phyloP scores from a whole-genome alignment of 2,329 filamentous ascomycete genomes.

The Allantophomopsis lycopodina region DNA sequence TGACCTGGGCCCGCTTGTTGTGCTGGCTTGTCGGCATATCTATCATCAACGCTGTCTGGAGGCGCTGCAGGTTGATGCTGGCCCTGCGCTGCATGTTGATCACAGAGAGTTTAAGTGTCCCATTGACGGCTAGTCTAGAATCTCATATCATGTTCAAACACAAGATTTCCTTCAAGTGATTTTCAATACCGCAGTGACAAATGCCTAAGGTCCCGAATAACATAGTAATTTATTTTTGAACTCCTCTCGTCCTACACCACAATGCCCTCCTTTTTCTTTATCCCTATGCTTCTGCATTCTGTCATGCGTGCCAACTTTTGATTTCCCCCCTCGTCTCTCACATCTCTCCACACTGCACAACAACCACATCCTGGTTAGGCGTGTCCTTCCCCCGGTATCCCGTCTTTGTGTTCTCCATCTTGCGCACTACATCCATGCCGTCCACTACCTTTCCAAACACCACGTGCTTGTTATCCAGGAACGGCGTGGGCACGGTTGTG shows the following conservation, averaged over 20 bases:
- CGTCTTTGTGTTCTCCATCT: conserved; percentile 85
- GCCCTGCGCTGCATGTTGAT: conserved; percentile 26
- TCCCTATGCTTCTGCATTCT: too few species aligned
- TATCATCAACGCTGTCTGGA: conserved; percentile 60
- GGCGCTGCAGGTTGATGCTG: conserved; percentile 40
- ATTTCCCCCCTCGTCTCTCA: conserved; percentile 21
- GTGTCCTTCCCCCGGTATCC: conserved; percentile 61
- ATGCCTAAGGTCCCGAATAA: too few species aligned
- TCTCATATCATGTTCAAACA: too few species aligned
- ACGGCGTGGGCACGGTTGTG: conserved; percentile 75
- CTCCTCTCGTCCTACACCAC: too few species aligned
- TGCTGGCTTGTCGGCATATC: conserved; percentile 58
- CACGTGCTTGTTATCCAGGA: conserved; percentile 85
- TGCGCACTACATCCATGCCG: conserved; percentile 80
- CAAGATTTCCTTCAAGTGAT: too few species aligned
- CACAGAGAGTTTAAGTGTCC: conserved; percentile 21
- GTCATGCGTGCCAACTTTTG: too few species aligned
- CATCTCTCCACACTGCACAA: conserved; percentile 91
- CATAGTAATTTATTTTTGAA: too few species aligned
- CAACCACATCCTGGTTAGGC: conserved; percentile 71
- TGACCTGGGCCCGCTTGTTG: conserved; percentile 49
- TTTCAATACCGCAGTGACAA: too few species aligned
- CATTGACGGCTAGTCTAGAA: conserved; percentile 22
- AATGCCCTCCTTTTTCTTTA: too few species aligned
- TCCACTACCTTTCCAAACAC: conserved; percentile 87